These are phyloP conservation scores for Plasmodium inui DNA, from an alignment of 169 alveolate genomes.

Conservation along the genomic window DNA sequence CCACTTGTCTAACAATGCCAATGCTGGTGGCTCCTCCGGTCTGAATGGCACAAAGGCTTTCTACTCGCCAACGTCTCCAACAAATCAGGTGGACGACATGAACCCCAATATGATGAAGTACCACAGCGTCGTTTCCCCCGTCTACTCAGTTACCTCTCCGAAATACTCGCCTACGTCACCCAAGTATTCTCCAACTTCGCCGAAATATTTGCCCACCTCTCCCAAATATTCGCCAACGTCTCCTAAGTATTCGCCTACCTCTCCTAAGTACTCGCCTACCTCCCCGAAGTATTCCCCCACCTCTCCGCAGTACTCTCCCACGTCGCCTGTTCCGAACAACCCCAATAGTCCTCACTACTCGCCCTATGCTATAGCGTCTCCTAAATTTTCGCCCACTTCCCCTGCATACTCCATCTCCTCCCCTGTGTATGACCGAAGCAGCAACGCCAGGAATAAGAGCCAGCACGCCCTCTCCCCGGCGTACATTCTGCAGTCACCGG, in stretches of 20 bases:
- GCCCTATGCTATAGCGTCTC: slow-evolving; percentile 33
- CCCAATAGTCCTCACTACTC: slow-evolving; percentile 76
- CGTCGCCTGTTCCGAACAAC: slow-evolving; percentile 75
- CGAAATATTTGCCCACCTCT: slow-evolving; percentile 79
- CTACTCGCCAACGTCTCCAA: slow-evolving; percentile 84
- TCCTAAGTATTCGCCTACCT: slow-evolving; percentile 76
- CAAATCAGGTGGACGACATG: slow-evolving; percentile 80
- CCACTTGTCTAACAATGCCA: slow-evolving; percentile 71
- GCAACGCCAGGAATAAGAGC: neutral
- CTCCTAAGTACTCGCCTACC: slow-evolving; percentile 90
- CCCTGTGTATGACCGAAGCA: slow-evolving; percentile 81
- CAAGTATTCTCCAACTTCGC: slow-evolving; percentile 82
- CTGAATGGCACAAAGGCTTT: neutral
- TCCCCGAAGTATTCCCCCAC: slow-evolving; percentile 93
- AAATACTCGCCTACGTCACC: slow-evolving; percentile 92
- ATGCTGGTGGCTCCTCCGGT: neutral
- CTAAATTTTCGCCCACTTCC: slow-evolving; percentile 88
- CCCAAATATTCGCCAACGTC: slow-evolving; percentile 35
- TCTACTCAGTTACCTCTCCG: slow-evolving; percentile 92
- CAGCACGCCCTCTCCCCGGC: slow-evolving; percentile 70
- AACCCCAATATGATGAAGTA: slow-evolving; percentile 8
- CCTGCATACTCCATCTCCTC: slow-evolving; percentile 90
- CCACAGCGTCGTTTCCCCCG: slow-evolving; percentile 85
- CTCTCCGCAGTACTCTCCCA: slow-evolving; percentile 83
- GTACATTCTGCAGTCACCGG: slow-evolving; percentile 61